phyloP scores from a whole-genome alignment of 2,329 filamentous ascomycete genomes.

The Penicillium sp. region DNA sequence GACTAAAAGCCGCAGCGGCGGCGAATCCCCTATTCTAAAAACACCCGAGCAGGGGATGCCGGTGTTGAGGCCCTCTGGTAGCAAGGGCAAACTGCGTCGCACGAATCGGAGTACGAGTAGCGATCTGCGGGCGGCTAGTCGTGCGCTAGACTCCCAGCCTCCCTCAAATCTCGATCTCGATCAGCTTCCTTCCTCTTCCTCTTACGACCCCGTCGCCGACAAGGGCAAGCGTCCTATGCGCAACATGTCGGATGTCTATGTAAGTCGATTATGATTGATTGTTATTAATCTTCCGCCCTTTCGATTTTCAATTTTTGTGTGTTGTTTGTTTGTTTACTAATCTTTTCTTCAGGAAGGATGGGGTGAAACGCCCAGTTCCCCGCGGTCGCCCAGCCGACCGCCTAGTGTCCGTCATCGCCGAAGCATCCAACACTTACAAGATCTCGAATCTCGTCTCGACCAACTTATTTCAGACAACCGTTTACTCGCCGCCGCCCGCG shows the following conservation, averaged over 20 bases:
- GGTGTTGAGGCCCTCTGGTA: constrained; percentile 42
- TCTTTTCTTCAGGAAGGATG: constrained; percentile 73
- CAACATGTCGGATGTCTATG: constrained; percentile 91
- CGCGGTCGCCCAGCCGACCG: constrained; percentile 87
- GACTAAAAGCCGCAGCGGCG: constrained; percentile 32
- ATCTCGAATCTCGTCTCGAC: constrained; percentile 83
- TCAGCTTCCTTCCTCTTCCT: constrained; percentile 51
- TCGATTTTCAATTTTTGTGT: constrained; percentile 1
- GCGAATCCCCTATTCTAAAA: constrained; percentile 32
- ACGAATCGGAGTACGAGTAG: constrained; percentile 68
- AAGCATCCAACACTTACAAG: constrained; percentile 89
- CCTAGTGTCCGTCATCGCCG: constrained; percentile 95
- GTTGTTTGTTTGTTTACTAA: constrained; percentile 30
- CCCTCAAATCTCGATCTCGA: constrained; percentile 36
- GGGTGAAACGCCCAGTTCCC: constrained; percentile 81
- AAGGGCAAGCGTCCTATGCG: constrained; percentile 80
- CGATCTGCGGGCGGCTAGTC: constrained; percentile 70
- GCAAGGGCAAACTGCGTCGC: constrained; percentile 64
- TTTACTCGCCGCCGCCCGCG: constrained; percentile 69
- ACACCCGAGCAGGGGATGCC: constrained; percentile 32
- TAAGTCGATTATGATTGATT: constrained; percentile 56
- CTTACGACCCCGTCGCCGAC: constrained; percentile 75
- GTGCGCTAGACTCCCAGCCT: constrained; percentile 43
- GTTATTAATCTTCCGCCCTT: constrained; percentile 7
- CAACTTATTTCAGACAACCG: constrained; percentile 84